Evolutionary conservation across 495 filamentous ascomycete genomes (phyloP).

Genomic region (Penicillium antarcticum): DNA sequence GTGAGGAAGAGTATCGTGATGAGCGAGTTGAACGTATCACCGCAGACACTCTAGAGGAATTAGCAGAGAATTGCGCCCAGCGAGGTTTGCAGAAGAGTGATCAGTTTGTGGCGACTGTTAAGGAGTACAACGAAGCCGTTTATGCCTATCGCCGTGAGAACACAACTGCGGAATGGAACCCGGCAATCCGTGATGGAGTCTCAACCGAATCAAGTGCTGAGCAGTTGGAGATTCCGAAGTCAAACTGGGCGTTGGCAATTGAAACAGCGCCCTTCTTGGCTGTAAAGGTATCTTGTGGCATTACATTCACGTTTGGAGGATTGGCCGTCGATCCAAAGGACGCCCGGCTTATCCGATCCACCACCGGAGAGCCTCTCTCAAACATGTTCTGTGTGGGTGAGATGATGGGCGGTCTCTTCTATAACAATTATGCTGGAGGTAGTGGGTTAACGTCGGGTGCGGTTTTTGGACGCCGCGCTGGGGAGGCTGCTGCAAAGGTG

Average conservation of each 20-base stretch:
- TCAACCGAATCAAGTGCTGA: constrained; percentile 31
- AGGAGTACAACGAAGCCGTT: constrained; percentile 53
- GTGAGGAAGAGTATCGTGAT: constrained; percentile 55
- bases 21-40: constrained; percentile 50
- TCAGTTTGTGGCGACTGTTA: constrained; percentile 45
- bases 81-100: constrained; percentile 38
- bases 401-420: constrained; percentile 58
- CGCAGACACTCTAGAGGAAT: constrained; percentile 46
- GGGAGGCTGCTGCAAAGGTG: constrained; percentile 33
- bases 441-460: constrained; percentile 58
- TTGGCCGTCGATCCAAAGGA: constrained; percentile 44
- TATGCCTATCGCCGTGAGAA: constrained; percentile 38
- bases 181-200: constrained; percentile 53
- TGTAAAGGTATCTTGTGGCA: constrained; percentile 55
- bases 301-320: constrained; percentile 67
- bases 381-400: constrained; percentile 58
- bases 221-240: constrained; percentile 46
- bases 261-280: constrained; percentile 54
- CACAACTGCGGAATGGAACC: constrained; percentile 51
- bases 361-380: constrained; percentile 39
- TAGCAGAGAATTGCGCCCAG: constrained; percentile 44
- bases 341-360: constrained; percentile 42
- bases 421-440: constrained; percentile 58
- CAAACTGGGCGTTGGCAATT: constrained; percentile 61
- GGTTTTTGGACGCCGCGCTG: constrained; percentile 55